Base-by-base conservation (phyloP, 2,329 filamentous ascomycete genomes). In the Tolypocladium cylindrosporum region DNA sequence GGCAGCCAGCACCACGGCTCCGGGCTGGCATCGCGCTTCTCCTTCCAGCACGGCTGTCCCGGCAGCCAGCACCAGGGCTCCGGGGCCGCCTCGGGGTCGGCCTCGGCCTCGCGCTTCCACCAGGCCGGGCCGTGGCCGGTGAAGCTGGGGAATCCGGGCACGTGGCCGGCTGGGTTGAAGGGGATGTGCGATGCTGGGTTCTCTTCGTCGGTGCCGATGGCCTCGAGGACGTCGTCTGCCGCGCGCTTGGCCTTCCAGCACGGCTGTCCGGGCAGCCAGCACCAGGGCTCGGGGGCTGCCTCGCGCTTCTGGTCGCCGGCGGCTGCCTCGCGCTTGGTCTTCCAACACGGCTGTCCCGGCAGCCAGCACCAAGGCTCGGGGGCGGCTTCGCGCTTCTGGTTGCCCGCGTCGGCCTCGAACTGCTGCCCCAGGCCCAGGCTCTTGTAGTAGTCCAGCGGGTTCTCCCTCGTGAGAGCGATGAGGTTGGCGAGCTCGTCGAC, bases 191-290 rank as follows among this genome's bases (percentile, higher is more conserved):
- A 52, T 36, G 59, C 58, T 10, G 54, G 56, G 50, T 77, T 72
- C 2, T 63, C 61, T 1, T 31, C 36, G 4, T 59, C 57, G 21
- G 60, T 60, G 13, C 60, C 60, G 34, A 70, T 60, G 58, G 69
- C 69, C 19, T 68, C 61, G 39, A 74, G 67, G 36, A 74, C 65
- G 14, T 71, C 71, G 55, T 65, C 62, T 9, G 60, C 45, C 16
- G 27, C 45, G 57, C 71, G 71, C 66, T 72, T 75, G 57, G 68
- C 68, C 63, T 73, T 73, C 72, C 70, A 73, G 72, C 73, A 74
- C 27, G 69, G 62, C 62, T 74, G 66, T 59, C 77, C 77, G 34
- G 57, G 58, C 34, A 67, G 64, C 61, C 66, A 61, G 66, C 75
- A 78, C 59, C 67, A 68, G n/a, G 66, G 64, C 59, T 52, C 48